Conservation (phyloP, 805 yeast genomes). For the Zygotorulaspora florentina region DNA sequence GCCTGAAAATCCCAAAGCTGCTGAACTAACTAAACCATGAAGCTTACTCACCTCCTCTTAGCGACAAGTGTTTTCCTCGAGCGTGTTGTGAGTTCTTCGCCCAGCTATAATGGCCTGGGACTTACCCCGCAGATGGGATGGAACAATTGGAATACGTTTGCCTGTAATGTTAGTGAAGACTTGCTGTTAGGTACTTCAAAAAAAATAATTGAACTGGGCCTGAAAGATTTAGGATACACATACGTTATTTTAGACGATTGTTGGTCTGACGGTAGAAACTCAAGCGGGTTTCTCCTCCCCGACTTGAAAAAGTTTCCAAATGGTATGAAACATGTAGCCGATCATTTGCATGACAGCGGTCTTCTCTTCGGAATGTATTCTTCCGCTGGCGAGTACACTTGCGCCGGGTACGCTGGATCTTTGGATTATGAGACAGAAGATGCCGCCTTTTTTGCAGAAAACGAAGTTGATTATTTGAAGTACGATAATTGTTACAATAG, state of each 20-base stretch:
- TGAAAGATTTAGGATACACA: conserved; percentile 29
- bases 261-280: conserved; percentile 25
- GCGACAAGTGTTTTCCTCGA: too few relatives aligned
- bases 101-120: conserved; percentile 13
- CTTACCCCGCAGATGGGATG: conserved; percentile 30
- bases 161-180: conserved; percentile 27
- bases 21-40: too few relatives aligned
- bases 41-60: too few relatives aligned
- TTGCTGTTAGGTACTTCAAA: conserved; percentile 25
- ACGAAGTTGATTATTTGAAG: conserved; percentile 33
- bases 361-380: conserved; percentile 35
- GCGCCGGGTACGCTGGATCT: conserved; percentile 33
- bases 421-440: conserved; percentile 29
- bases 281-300: conserved; percentile 16
- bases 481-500: conserved; percentile 34
- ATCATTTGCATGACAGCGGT: conserved; percentile 25
- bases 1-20: too few relatives aligned
- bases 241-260: conserved; percentile 35
- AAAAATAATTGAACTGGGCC: conserved; percentile 22
- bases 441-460: conserved; percentile 29
- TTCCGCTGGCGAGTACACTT: conserved; percentile 34
- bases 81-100: background rate
- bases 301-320: conserved; percentile 28
- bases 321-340: conserved; percentile 27
- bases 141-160: conserved; percentile 33